Conservation (phyloP, 768 basidiomycete species). For the Coprinellus micaceus region DNA sequence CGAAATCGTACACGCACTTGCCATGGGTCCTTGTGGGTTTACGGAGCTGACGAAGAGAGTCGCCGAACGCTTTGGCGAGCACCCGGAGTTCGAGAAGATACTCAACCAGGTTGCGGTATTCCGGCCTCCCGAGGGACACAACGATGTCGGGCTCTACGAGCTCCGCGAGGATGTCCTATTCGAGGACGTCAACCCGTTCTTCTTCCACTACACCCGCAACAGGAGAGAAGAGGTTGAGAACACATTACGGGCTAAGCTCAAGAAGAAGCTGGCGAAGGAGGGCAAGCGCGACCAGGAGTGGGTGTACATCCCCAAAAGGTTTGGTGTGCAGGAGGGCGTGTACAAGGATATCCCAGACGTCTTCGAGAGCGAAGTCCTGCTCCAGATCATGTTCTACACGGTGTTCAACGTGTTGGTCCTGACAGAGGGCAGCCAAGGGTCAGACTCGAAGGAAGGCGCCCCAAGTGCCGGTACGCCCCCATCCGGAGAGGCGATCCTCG, state of each 20-base stretch:
- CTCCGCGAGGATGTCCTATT: constrained; percentile 71
- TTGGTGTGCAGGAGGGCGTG: constrained; percentile 62
- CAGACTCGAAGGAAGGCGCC: neutral
- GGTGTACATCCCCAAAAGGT: constrained; percentile 73
- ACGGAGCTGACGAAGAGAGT: constrained; percentile 90
- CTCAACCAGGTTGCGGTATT: constrained; percentile 78
- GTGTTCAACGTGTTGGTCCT: constrained; percentile 69
- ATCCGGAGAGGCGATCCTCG: constrained; percentile 85
- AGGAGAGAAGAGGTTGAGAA: constrained; percentile 88
- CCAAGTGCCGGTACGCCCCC: constrained; percentile 46
- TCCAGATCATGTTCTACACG: constrained; percentile 82
- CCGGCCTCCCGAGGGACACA: constrained; percentile 70
- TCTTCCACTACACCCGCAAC: constrained; percentile 93
- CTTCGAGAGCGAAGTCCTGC: constrained; percentile 66
- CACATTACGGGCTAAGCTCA: constrained; percentile 61
- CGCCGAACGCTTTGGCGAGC: constrained; percentile 85
- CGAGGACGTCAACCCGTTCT: constrained; percentile 92
- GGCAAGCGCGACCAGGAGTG: constrained; percentile 40
- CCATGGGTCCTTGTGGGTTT: constrained; percentile 82
- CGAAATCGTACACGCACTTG: constrained; percentile 88
- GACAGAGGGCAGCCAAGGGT: constrained; percentile 38
- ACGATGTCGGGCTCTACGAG: constrained; percentile 85
- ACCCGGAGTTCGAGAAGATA: constrained; percentile 75
- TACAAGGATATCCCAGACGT: constrained; percentile 62
- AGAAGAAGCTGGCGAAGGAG: constrained; percentile 49